Evolutionary conservation across 768 basidiomycete genomes (phyloP).

Genomic region (Suillus americanus): DNA sequence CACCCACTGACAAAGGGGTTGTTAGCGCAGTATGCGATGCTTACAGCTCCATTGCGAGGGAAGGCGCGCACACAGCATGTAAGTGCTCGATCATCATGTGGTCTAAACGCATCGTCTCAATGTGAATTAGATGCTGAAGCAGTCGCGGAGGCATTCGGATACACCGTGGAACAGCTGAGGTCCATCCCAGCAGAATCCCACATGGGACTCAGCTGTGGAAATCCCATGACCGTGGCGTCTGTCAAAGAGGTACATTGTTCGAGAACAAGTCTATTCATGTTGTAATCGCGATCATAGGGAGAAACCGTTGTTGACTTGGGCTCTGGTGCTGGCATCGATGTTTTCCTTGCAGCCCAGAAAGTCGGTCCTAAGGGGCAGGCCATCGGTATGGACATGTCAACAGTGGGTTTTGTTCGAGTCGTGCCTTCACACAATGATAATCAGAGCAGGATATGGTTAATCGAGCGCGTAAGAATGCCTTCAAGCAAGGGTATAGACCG

Average conservation of each 20-base stretch:
- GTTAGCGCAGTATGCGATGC: conserved; percentile 8
- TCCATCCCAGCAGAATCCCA: conserved; percentile 44
- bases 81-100: conserved; percentile 5
- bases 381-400: conserved; percentile 55
- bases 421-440: neutral
- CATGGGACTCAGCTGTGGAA: conserved; percentile 56
- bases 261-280: neutral
- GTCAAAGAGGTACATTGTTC: conserved; percentile 40
- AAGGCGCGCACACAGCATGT: conserved; percentile 12
- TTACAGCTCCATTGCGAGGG: conserved; percentile 2
- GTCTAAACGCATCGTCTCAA: neutral
- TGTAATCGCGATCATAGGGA: conserved; percentile 37
- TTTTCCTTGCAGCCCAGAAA: conserved; percentile 51
- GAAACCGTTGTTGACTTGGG: conserved; percentile 59
- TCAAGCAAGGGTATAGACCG: conserved; percentile 38
- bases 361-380: conserved; percentile 49
- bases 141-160: conserved; percentile 48
- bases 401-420: conserved; percentile 30
- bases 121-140: conserved; percentile 27
- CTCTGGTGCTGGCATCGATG: conserved; percentile 55
- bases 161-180: conserved; percentile 41
- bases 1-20: conserved; percentile 1
- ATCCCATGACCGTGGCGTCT: conserved; percentile 45
- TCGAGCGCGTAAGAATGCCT: conserved; percentile 47
- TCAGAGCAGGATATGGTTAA: conserved; percentile 48